Evolutionary conservation across 306 rosid species (phyloP).

Genomic region (Pterocarpus santalinus): DNA sequence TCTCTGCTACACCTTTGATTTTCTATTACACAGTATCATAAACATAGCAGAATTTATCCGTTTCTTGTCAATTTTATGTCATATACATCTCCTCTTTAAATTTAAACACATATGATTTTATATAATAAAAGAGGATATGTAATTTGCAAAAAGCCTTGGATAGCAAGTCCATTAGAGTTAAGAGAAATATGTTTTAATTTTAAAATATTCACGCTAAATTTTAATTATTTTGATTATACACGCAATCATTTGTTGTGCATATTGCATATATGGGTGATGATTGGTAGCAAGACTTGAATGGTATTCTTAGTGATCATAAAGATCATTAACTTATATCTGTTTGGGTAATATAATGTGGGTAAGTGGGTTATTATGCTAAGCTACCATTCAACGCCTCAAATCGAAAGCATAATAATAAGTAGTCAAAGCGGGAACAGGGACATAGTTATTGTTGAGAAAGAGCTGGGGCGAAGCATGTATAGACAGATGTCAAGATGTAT

Average conservation of each 20-base stretch:
- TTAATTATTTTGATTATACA: background rate
- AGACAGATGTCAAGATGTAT: background rate
- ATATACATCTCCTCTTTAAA: no score
- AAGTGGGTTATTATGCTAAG: background rate
- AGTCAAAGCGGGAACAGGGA: background rate
- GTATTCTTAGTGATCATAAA: background rate
- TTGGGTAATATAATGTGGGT: background rate
- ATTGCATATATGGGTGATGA: background rate
- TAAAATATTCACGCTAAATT: background rate
- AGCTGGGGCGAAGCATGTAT: background rate
- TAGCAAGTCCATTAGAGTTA: background rate
- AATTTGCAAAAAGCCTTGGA: background rate
- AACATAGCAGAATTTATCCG: background rate
- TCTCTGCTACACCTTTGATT: background rate
- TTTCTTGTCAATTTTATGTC: background rate
- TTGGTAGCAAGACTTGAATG: background rate
- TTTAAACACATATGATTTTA: no score
- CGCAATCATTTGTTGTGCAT: background rate
- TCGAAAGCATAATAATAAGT: background rate
- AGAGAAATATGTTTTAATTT: background rate
- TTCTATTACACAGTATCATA: no score
- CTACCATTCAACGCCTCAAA: background rate
- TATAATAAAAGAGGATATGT: background rate
- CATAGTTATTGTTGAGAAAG: background rate
- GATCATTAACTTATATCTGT: background rate